phyloP scores from a whole-genome alignment of 2,329 filamentous ascomycete genomes.

The Gaeumannomyces sp. region DNA sequence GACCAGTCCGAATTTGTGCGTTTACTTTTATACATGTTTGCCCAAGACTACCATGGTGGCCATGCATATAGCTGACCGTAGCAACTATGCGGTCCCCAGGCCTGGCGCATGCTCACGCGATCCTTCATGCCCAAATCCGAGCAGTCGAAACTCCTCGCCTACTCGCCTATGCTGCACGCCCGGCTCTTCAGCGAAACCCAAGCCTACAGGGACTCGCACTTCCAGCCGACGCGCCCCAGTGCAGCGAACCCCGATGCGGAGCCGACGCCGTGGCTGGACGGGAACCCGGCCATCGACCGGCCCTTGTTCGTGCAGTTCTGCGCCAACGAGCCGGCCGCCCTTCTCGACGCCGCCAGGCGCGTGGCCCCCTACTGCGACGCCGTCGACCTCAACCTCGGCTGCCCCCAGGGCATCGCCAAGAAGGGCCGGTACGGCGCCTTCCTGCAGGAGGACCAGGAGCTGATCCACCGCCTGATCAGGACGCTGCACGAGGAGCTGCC shows the following conservation, averaged over 20 bases:
- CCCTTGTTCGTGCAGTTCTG: conserved; percentile 97
- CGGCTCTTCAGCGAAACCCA: conserved; percentile 74
- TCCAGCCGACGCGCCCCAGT: conserved; percentile 57
- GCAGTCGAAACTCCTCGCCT: conserved; percentile 66
- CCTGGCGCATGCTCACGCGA: conserved; percentile 93
- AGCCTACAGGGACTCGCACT: conserved; percentile 73
- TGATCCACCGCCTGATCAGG: conserved; percentile 77
- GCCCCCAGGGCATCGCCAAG: conserved; percentile 89
- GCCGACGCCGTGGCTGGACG: conserved; percentile 62
- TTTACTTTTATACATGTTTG: conserved; percentile 14
- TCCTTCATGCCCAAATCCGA: conserved; percentile 73
- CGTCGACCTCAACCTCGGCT: conserved; percentile 91
- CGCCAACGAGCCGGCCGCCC: conserved; percentile 74
- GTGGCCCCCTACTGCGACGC: conserved; percentile 89
- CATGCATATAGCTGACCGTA: neutral
- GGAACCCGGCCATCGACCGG: conserved; percentile 75
- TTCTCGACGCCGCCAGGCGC: conserved; percentile 70
- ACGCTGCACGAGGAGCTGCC: conserved; percentile 72
- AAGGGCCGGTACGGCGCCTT: conserved; percentile 92
- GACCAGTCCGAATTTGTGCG: conserved; percentile 95
- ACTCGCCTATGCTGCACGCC: conserved; percentile 95
- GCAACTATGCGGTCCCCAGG: conserved; percentile 44
- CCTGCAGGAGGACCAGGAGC: conserved; percentile 82
- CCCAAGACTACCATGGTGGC: no score
- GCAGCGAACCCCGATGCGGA: conserved; percentile 23